Percentiles rank a stretch among this genome's conserved stretches.
phyloP scores from a whole-genome alignment of 148 eudicot species.

The Chenopodium album region DNA sequence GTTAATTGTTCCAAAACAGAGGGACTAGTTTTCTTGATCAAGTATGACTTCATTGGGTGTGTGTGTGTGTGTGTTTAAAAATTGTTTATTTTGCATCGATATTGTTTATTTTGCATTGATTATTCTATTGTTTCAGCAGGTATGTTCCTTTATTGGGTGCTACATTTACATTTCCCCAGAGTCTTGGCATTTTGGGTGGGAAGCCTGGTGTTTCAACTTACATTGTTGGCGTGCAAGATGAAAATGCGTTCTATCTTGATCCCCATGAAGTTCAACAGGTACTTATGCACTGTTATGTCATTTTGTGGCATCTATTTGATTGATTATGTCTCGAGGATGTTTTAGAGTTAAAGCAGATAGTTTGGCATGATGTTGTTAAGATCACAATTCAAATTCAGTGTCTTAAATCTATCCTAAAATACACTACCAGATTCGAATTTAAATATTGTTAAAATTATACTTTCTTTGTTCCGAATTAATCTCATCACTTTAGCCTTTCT shows the following conservation, averaged over 20 bases:
- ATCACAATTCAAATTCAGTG: too few relatives aligned
- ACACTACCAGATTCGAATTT: too few relatives aligned
- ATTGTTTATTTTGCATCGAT: constrained; percentile 1
- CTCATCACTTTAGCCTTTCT: too few relatives aligned
- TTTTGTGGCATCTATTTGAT: neutral
- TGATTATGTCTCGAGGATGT: neutral
- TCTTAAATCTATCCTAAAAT: too few relatives aligned
- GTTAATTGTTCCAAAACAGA: too few relatives aligned
- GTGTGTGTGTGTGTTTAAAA: neutral
- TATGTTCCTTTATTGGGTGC: constrained; percentile 79
- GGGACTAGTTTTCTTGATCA: too few relatives aligned
- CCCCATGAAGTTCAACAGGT: constrained; percentile 96
- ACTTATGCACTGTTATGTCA: constrained; percentile 17
- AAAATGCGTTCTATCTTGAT: constrained; percentile 84
- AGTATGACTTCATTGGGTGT: neutral
- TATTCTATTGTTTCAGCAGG: constrained; percentile 36
- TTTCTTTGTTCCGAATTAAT: too few relatives aligned
- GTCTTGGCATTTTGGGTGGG: constrained; percentile 93
- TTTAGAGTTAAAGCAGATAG: neutral
- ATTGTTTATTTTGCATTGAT: constrained; percentile 9
- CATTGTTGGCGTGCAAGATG: constrained; percentile 90
- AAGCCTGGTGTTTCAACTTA: constrained; percentile 97
- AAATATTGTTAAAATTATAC: too few relatives aligned
- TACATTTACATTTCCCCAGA: constrained; percentile 91
- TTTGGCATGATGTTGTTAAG: too few relatives aligned